Evolutionary conservation across 257 asterid genomes (phyloP).

Genomic region (Solanum bukasovii): DNA sequence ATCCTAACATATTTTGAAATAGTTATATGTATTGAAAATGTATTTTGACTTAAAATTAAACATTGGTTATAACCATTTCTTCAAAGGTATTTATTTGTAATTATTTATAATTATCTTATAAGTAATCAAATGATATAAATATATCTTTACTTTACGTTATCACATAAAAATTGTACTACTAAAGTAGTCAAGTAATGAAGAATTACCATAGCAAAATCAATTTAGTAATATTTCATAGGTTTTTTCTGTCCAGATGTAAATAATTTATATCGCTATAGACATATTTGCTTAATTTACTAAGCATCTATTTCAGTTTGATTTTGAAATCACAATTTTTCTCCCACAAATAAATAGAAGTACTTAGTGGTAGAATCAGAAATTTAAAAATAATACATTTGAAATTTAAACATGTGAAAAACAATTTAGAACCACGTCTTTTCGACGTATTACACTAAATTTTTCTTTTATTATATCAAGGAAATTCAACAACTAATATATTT

Average conservation of each 20-base stretch:
- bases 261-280: rapidly evolving
- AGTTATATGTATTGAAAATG: not conserved
- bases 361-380: not conserved
- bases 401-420: not conserved
- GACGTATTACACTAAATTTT: not conserved
- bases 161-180: not conserved
- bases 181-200: rapidly evolving
- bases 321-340: not conserved
- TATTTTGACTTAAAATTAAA: not conserved
- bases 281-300: not conserved
- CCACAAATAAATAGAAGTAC: not conserved
- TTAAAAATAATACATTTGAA: not conserved
- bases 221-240: too few relatives aligned
- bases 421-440: rapidly evolving
- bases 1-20: not conserved
- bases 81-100: not conserved
- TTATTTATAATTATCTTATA: rapidly evolving
- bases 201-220: too few relatives aligned
- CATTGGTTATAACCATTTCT: not conserved
- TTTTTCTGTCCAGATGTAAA: too few relatives aligned
- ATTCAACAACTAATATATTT: too few relatives aligned
- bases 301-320: not conserved
- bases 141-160: not conserved
- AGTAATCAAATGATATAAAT: not conserved
- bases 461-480: not conserved